Percentiles rank a stretch among this genome's conserved stretches.
Conservation (phyloP, 331 rosid species). For the Quercus lobata region DNA sequence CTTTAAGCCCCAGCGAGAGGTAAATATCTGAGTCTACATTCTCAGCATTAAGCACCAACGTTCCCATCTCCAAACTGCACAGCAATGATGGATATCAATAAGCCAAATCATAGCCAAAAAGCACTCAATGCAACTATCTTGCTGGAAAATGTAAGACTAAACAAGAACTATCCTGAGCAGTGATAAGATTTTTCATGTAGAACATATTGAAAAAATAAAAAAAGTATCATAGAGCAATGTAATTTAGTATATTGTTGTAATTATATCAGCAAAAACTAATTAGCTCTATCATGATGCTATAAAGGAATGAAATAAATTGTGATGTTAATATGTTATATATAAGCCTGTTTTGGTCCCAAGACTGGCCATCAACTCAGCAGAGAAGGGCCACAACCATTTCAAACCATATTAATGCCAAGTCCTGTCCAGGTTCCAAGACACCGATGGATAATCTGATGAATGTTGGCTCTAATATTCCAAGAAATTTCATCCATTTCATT, state of each 20-base stretch:
- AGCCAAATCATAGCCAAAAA: not conserved
- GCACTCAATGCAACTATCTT: not conserved
- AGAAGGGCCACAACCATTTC: not conserved
- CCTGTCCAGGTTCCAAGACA: slow-evolving; percentile 3
- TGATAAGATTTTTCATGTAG: not conserved
- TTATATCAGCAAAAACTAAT: not conserved
- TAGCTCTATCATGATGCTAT: not conserved
- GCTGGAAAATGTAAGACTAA: slow-evolving; percentile 3
- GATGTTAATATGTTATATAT: not conserved
- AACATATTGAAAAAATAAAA: not conserved
- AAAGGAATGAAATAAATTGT: not conserved
- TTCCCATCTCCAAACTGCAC: slow-evolving; percentile 76
- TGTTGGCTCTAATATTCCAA: not conserved
- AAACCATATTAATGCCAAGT: not conserved
- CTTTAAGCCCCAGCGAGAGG: slow-evolving; percentile 61
- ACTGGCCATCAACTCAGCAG: not conserved
- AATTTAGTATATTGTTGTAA: not conserved
- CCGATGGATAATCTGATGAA: not conserved
- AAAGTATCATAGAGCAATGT: not conserved
- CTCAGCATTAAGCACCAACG: slow-evolving; percentile 45
- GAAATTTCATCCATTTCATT: not conserved
- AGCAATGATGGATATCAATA: slow-evolving; percentile 4
- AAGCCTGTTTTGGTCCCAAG: not conserved
- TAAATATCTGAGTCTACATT: slow-evolving; percentile 52
- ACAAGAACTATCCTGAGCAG: not conserved